A percentile compares a stretch with the other conserved stretches of the same genome.
These are phyloP conservation scores for Metarhizium anisopliae DNA, from an alignment of 2,329 filamentous ascomycete species.

Conservation along the genomic window DNA sequence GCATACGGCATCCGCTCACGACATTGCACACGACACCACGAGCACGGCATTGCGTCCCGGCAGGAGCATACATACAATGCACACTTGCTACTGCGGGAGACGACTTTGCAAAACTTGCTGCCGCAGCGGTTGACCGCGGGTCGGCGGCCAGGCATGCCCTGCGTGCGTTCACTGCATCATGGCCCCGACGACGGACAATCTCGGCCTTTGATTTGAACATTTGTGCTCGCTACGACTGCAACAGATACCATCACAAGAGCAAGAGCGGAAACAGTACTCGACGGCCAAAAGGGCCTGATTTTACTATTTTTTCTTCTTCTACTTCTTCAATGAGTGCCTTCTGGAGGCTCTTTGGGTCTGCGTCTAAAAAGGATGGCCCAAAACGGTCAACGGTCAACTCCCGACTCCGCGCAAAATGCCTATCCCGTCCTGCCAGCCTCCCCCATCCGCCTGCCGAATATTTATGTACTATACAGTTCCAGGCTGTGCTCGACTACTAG, in stretches of 20 bases:
- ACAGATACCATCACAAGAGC: neutral
- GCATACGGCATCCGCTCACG: no score
- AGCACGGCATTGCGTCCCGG: no score
- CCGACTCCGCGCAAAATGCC: conserved; percentile 29
- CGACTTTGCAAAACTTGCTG: no score
- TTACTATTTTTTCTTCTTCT: conserved; percentile 1
- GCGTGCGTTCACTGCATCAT: neutral
- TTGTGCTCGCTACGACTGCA: neutral
- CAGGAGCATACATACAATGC: no score
- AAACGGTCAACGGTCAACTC: conserved; percentile 13
- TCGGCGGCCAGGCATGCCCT: no score
- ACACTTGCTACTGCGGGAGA: no score
- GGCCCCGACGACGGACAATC: neutral
- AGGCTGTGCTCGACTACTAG: neutral
- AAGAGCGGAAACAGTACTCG: neutral
- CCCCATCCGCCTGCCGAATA: neutral
- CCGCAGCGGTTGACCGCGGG: no score
- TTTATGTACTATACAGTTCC: conserved; percentile 10
- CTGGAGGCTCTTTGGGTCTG: conserved; percentile 9
- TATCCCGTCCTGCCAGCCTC: conserved; percentile 9
- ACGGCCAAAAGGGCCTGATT: neutral
- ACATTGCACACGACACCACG: no score
- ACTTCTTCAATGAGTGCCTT: conserved; percentile 10
- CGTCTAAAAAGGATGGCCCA: conserved; percentile 3
- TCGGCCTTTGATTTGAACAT: neutral